Evolutionary conservation across 1,139 yeast species (phyloP), one percentile per base, ranked within the genome.

Genomic region (Candida frijolesensis): DNA sequence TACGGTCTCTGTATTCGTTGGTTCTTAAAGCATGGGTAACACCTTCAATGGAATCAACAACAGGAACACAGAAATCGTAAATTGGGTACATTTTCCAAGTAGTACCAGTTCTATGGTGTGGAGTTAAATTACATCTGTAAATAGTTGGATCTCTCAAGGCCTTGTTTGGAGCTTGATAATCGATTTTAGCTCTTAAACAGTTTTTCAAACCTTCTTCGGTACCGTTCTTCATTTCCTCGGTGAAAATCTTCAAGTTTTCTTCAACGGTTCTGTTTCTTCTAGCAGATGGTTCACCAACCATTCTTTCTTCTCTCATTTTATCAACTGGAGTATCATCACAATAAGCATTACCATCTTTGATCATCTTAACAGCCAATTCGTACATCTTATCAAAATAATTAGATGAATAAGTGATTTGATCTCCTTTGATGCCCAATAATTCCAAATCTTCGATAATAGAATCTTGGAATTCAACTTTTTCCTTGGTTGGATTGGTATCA

Each of bases 1-100:
- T 92, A 76, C 98, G 88, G 78, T 94, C 98, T 74, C 97, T 86
- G 82, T 94, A 94, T 76, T 94, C 98, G 67, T 88, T 92, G 50
- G 98, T 94, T 81, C 98, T 87, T 68, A 94, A 80, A 49, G 98
- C 96, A 65, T 94, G 99, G 47, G 98, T 94, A 43, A 94, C 96
- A 60, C 98, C 98, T 75, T 94, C 98, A 53, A 90, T 66, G 30
- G 97, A 77, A 71, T 94, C 99, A 54, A 94, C 97, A 52, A 92
- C 83, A 53, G 98, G 98, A 54, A 89, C 96, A 80, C 98, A 92
- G 87, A 94, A 94, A 72, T 94, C 99, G 70, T 94, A 94, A 47
- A 97, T 91, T 64, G 99, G 98, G 76, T 94, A 94, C 68, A 91
- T 83, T 73, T 92, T 94, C 98, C 98, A 94, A 51, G 76, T 63